Percentiles rank a stretch among this genome's conserved stretches.
Evolutionary conservation across 306 rosid species (phyloP).

Genomic region (Quercus engelmannii): DNA sequence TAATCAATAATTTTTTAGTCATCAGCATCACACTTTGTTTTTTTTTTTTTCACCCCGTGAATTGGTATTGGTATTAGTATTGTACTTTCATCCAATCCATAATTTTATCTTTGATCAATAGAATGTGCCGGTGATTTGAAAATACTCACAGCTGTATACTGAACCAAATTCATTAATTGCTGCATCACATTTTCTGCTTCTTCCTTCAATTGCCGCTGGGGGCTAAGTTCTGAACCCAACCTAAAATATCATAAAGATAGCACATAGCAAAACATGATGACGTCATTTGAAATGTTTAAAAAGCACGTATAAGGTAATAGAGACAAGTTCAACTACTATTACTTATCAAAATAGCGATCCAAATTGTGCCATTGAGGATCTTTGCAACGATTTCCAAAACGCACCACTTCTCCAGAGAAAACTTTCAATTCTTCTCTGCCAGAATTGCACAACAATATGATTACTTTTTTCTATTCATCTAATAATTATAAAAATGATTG

Average conservation of each 20-base stretch:
- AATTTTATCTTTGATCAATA: background rate
- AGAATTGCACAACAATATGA: conserved; percentile 38
- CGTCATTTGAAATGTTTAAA: conserved; percentile 8
- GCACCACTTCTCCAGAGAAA: conserved; percentile 93
- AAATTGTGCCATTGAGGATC: conserved; percentile 99
- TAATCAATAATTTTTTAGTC: background rate
- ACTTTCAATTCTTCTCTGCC: conserved; percentile 92
- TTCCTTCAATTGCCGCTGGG: conserved; percentile 76
- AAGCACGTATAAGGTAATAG: conserved; percentile 6
- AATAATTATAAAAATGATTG: conserved; percentile 17
- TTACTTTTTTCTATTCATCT: conserved; percentile 1
- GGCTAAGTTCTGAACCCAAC: conserved; percentile 77
- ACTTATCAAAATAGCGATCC: conserved; percentile 94
- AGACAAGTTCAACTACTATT: conserved; percentile 30
- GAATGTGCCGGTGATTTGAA: conserved; percentile 8
- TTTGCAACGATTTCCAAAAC: conserved; percentile 98
- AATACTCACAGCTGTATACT: conserved; percentile 85
- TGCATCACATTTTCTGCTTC: conserved; percentile 85
- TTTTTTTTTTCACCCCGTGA: too few species aligned
- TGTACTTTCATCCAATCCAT: background rate
- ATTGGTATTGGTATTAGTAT: background rate
- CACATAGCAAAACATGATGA: conserved; percentile 24
- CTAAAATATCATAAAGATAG: conserved; percentile 42
- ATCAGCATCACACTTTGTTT: background rate
- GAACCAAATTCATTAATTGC: conserved; percentile 79